Conservation (phyloP, 1,284 basidiomycete species). For the Irpex rosettiformis region DNA sequence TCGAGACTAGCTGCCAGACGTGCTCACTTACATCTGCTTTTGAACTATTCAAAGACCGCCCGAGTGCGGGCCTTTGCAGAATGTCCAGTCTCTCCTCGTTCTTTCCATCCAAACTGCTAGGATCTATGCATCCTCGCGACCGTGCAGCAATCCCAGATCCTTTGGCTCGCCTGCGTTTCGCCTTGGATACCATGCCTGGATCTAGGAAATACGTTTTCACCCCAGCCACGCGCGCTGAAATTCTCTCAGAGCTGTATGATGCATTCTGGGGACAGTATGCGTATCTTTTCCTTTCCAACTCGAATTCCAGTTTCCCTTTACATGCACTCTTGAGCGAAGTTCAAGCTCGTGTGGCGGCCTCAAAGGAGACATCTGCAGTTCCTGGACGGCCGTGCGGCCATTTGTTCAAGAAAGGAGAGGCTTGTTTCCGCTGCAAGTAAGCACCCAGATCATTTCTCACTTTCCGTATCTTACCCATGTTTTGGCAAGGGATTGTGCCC, state of each 20-base stretch:
- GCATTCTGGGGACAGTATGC: conserved; percentile 76
- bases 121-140: conserved; percentile 52
- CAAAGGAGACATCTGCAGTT: conserved; percentile 51
- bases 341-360: conserved; percentile 55
- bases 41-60: conserved; percentile 1
- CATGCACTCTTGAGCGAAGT: conserved; percentile 63
- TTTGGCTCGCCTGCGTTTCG: conserved; percentile 65
- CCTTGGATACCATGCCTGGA: conserved; percentile 74
- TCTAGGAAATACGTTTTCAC: conserved; percentile 74
- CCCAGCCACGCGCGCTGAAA: conserved; percentile 65
- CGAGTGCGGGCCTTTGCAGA: conserved; percentile 5
- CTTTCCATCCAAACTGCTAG: conserved; percentile 45
- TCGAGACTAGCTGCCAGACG: background rate
- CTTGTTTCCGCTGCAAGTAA: conserved; percentile 90
- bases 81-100: conserved; percentile 48
- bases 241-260: conserved; percentile 73
- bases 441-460: conserved; percentile 28
- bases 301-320: conserved; percentile 55
- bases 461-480: background rate
- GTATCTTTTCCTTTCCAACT: conserved; percentile 64
- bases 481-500: conserved; percentile 73
- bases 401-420: conserved; percentile 82
- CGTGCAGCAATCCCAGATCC: conserved; percentile 43
- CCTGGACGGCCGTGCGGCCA: conserved; percentile 71
- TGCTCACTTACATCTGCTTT: background rate